Base-by-base conservation (phyloP, 2,329 filamentous ascomycete genomes). In the Cytospora mali region DNA sequence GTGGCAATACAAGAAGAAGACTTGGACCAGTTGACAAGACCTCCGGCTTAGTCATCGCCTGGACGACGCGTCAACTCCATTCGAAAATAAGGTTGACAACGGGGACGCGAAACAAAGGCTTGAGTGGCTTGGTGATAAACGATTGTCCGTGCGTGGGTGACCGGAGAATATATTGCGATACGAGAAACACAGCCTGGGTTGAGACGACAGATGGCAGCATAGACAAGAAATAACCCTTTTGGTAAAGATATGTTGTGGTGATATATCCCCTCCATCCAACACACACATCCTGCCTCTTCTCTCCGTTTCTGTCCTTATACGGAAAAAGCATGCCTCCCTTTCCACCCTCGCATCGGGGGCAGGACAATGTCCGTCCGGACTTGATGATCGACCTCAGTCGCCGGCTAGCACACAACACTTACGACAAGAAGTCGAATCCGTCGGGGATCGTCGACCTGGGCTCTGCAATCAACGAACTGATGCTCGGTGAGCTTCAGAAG, bases 381-480 rank as follows among this genome's bases (percentile, higher is more conserved):
- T 55, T 52, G n/a, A 64, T 64, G 62, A 53, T 64, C 33, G 62
- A 64, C 52, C 55, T 62, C 27, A 62, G 60, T 23, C 50, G 62
- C 49, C 52, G 55, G 51, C 25, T 64, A 31, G 59, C 54, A 3
- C n/a, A 55, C 29, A 55, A 64, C 16, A 13, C 58, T 31, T 64
- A 64, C 29, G 25, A 64, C 16, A 59, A 42, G 18, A 62, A 62
- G 42, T 57, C 31, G 4, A 64, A 64, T 10, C 62, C 62, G 3
- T 48, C 27, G 11, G 62, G 62, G 23, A 64, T 64, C 18, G 42
- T 64, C 54, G 62, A 64, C 33, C 39, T 64, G 2, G 62, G 62
- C 23, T 64, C 62, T 21, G 62, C 62, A 1, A 42, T 29, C 28
- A 64, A 64, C 42, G 58, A 61, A 13, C 4, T 64, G 49, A 61